Evolutionary conservation across 164 flowering plant genomes (phyloP), one percentile per base, ranked within the genome.

Genomic region (Vitis rotundifolia): DNA sequence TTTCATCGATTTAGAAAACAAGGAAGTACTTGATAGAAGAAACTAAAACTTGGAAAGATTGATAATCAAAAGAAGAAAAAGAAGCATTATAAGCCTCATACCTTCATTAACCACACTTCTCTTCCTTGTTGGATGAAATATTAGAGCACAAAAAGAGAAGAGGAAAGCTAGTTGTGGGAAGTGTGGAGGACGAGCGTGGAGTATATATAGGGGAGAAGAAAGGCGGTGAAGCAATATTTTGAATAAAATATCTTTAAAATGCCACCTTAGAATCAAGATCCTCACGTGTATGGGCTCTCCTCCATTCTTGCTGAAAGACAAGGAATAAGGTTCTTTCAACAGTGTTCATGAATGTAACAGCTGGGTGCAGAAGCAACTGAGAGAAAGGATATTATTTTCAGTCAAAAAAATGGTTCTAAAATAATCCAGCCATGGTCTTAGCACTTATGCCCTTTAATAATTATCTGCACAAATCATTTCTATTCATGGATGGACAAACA

Each of bases 321-420:
- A 37, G 44, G 77, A 75, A 75, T 75, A 67, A 8, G 73, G 65
- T 71, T 75, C 75, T 63, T 18, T 55, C 37, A 59, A 37, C 44
- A 37, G 44, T 37, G 7, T 37, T 37, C 44, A 5, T 37, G 44
- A 37, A 37, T 37, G 44, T 37, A 37, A 37, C 44, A 37, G 44
- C 44, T 37, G 44, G 44, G 44, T 37, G 44, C 44, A 37, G 44
- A 37, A 37, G 44, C 44, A 37, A 37, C 44, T 37, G 7, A 37
- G 44, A 37, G 44, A 31, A 8, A 29, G n/a, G 14, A 54, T 26
- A 66, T 29, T 11, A 13, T 11, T 44, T 57, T 16, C 26, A 19
- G 11, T 26, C 15, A 48, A 48, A 15, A 18, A 11, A 8, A 18
- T 63, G 6, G 14, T 63, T 29, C 53, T 26, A 29, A 8, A 22